Conservation (phyloP, 1,139 yeast species). For the Sugiyamaella xylanicola region DNA sequence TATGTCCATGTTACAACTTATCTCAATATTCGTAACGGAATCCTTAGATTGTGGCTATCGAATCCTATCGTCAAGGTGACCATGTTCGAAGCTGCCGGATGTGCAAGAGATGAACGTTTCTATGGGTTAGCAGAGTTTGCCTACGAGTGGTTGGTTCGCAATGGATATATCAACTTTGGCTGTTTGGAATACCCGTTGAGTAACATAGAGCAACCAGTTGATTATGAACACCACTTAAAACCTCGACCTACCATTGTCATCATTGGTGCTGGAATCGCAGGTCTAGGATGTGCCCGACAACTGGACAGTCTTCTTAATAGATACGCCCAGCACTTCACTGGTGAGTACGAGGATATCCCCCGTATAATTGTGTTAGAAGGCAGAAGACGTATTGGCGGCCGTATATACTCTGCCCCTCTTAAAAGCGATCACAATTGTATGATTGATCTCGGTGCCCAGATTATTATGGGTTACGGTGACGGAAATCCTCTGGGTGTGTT, state of each 20-base stretch:
- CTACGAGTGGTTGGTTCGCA: slow-evolving; percentile 47
- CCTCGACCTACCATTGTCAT: slow-evolving; percentile 45
- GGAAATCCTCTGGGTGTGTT: slow-evolving; percentile 49
- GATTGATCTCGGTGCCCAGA: slow-evolving; percentile 49
- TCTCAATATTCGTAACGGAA: slow-evolving; percentile 47
- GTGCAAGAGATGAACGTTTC: slow-evolving; percentile 46
- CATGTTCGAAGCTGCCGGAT: slow-evolving; percentile 48
- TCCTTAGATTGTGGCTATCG: slow-evolving; percentile 48
- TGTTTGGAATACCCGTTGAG: slow-evolving; percentile 41
- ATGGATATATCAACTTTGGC: slow-evolving; percentile 50
- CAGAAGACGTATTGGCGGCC: slow-evolving; percentile 48
- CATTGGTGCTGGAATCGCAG: slow-evolving; percentile 50
- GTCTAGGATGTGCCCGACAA: slow-evolving; percentile 49
- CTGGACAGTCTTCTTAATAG: slow-evolving; percentile 43
- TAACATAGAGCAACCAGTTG: slow-evolving; percentile 7
- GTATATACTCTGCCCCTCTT: slow-evolving; percentile 46
- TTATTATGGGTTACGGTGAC: slow-evolving; percentile 47
- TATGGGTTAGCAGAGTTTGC: slow-evolving; percentile 48
- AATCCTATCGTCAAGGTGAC: slow-evolving; percentile 49
- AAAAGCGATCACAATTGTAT: slow-evolving; percentile 33
- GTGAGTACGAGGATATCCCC: slow-evolving; percentile 46
- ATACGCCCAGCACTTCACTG: slow-evolving; percentile 39
- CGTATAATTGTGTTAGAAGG: slow-evolving; percentile 47
- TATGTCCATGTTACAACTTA: slow-evolving; percentile 47
- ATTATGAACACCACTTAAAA: slow-evolving; percentile 30